phyloP scores from a whole-genome alignment of 257 asterid genomes.

The Vinca minor region DNA sequence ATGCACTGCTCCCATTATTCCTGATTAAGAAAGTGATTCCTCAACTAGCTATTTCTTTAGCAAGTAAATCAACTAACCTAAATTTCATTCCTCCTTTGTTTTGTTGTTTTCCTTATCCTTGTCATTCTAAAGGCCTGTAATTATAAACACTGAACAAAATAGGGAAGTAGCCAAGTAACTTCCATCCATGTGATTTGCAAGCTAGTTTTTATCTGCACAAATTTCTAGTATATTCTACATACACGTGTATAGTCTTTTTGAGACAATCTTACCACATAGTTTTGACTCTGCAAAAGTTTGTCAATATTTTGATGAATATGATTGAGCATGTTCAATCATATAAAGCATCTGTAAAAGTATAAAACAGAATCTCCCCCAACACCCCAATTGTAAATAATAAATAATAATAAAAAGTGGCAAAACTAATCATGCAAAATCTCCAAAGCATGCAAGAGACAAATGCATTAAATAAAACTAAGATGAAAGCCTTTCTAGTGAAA shows the following conservation, averaged over 20 bases:
- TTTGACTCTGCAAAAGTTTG: background rate
- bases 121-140: too few species aligned
- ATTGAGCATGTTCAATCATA: constrained; percentile 20
- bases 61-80: too few species aligned
- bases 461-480: background rate
- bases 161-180: background rate
- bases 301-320: constrained; percentile 8
- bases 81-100: too few species aligned
- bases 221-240: background rate
- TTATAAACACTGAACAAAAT: background rate
- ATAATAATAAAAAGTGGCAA: background rate
- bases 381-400: too few species aligned
- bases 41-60: too few species aligned
- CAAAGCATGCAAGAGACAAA: background rate
- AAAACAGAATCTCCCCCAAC: too few species aligned
- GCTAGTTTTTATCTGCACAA: background rate
- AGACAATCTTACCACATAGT: background rate
- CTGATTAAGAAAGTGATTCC: too few species aligned
- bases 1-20: too few species aligned
- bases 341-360: constrained; percentile 22
- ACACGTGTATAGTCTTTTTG: background rate
- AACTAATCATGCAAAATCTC: background rate
- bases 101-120: too few species aligned
- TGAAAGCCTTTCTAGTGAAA: too few species aligned
- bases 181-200: background rate